Conservation (phyloP, 129 eudicot species). For the Dittrichia graveolens region DNA sequence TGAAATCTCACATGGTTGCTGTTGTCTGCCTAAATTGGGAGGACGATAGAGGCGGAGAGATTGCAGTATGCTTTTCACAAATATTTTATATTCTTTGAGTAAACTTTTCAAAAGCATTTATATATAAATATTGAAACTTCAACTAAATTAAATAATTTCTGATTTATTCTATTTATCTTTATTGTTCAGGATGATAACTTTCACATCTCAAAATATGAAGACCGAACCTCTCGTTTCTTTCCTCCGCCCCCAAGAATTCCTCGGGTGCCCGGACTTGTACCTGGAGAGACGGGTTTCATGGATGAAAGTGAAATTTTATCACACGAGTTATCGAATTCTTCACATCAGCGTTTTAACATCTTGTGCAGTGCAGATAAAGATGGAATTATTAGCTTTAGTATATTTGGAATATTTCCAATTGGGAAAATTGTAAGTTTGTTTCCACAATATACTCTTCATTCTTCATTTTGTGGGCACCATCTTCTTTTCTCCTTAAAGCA, state of each 20-base stretch:
- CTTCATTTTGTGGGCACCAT: constrained; percentile 5
- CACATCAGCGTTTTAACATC: constrained; percentile 77
- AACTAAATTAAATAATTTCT: not conserved
- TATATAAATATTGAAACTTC: not conserved
- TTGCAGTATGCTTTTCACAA: constrained; percentile 41
- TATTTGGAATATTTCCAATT: constrained; percentile 93
- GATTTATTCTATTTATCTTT: not conserved
- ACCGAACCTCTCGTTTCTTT: constrained; percentile 89
- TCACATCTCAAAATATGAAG: constrained; percentile 59
- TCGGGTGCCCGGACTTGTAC: constrained; percentile 78
- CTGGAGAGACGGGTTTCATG: constrained; percentile 83
- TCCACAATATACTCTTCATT: constrained; percentile 3
- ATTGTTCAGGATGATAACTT: constrained; percentile 55
- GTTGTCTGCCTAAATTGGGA: constrained; percentile 90
- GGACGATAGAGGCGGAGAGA: constrained; percentile 57
- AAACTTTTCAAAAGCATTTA: constrained; percentile 9
- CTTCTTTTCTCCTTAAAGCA: constrained; percentile 4
- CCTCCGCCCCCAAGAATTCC: constrained; percentile 96
- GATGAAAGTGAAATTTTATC: constrained; percentile 79
- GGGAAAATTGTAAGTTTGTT: constrained; percentile 78
- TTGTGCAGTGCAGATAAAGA: constrained; percentile 87
- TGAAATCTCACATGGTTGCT: constrained; percentile 74
- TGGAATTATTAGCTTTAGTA: constrained; percentile 80
- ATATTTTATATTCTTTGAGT: constrained; percentile 26
- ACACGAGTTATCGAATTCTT: constrained; percentile 69